Conservation (phyloP, 176 grass and related monocot species). For the Musa troglodytarum region DNA sequence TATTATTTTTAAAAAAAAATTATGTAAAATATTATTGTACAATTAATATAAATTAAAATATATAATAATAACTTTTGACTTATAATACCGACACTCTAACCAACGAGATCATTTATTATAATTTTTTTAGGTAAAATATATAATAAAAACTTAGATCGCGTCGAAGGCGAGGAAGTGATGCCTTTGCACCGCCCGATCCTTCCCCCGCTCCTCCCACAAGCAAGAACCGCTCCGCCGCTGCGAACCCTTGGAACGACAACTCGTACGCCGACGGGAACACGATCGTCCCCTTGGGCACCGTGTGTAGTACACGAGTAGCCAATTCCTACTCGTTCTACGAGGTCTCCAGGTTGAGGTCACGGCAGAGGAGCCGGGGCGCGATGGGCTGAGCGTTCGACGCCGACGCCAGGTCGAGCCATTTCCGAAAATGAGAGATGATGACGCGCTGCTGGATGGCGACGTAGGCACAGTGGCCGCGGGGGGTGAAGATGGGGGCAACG, state of each 20-base stretch:
- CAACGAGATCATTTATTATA: no score
- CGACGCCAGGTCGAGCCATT: constrained; percentile 32
- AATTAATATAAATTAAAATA: no score
- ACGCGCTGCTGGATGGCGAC: constrained; percentile 60
- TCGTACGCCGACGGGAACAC: constrained; percentile 75
- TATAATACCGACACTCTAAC: no score
- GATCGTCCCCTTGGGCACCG: constrained; percentile 79
- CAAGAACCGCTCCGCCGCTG: constrained; percentile 44
- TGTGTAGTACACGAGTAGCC: constrained; percentile 31
- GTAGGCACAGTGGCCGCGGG: constrained; percentile 57
- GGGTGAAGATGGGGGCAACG: constrained; percentile 68
- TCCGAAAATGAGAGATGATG: constrained; percentile 39
- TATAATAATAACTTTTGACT: no score
- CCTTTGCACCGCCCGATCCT: constrained; percentile 56
- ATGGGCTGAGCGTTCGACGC: constrained; percentile 2
- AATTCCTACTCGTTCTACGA: constrained; percentile 88
- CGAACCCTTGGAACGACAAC: constrained; percentile 83
- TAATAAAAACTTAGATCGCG: no score
- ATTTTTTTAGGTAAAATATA: no score
- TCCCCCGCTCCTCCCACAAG: constrained; percentile 10
- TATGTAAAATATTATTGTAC: no score
- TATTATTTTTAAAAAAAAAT: no score
- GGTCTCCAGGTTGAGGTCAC: constrained; percentile 86
- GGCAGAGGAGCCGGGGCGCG: constrained; percentile 52
- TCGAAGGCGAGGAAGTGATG: constrained; percentile 72